Base-by-base conservation (phyloP, 805 yeast genomes). In the Candida hungchunana region DNA sequence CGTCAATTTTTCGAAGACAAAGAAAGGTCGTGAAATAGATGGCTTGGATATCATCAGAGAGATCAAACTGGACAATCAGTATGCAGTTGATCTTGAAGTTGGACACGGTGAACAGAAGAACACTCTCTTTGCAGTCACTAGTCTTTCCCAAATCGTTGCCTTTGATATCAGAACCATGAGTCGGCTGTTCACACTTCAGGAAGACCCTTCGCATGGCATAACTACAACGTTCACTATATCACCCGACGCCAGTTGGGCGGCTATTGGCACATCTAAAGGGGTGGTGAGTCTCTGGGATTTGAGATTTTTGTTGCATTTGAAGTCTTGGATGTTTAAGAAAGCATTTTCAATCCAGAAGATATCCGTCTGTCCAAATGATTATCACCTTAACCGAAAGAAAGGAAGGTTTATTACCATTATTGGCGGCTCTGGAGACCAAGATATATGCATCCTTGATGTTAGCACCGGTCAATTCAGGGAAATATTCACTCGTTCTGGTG, bases 271-370 rank as follows among this genome's bases (percentile, higher is more conserved):
- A 0, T 62, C 73, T 0, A 72, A 71, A 26, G 97, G 97, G 1
- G 62, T 80, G 1, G 53, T 93, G 20, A 79, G 77, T 44, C 59
- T 90, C 12, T 88, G 96, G 95, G 96, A 88, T 56, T 46, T 84
- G 23, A 64, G 94, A 36, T 85, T 87, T 55, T 67, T 67, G 23
- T 40, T 82, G 0, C 62, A 72, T 27, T 62, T 86, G 23, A 78
- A 73, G 42, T 64, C 80, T 1, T 82, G 87, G 77, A 70, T 71
- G 8, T 68, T 86, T 29, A 71, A 67, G 26, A 62, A 65, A 11
- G 66, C 67, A 4, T 58, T 53, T 16, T 73, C 81, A 1, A 77
- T 87, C 7, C 61, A 63, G 8, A 58, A 67, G 19, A 51, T 87
- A 8, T 53, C 51, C 7, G 43, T 63, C 3, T 63, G 75, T 22